Conservation (phyloP, 768 basidiomycete species). For the Rhizopogon roseolus region DNA sequence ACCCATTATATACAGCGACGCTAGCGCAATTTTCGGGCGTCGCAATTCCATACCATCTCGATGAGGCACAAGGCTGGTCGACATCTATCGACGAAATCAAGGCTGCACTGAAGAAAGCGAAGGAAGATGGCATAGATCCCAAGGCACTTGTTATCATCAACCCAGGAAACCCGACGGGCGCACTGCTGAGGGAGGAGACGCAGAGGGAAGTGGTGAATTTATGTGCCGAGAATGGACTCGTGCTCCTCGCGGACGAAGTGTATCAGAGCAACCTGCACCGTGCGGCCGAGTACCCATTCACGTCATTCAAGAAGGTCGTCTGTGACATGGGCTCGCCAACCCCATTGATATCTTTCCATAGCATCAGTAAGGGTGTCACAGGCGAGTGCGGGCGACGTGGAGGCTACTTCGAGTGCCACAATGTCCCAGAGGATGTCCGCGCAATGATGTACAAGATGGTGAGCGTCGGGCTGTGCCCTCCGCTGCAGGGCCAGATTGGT, state of each 20-base stretch:
- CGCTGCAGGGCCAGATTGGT: slow-evolving; percentile 87
- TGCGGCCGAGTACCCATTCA: slow-evolving; percentile 65
- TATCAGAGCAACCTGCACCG: slow-evolving; percentile 92
- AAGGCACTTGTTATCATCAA: slow-evolving; percentile 97
- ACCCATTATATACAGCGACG: slow-evolving; percentile 94
- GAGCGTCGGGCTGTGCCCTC: slow-evolving; percentile 84
- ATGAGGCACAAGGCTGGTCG: slow-evolving; percentile 79
- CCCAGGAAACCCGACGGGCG: slow-evolving; percentile 96
- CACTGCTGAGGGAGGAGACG: slow-evolving; percentile 66
- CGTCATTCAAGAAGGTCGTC: slow-evolving; percentile 90
- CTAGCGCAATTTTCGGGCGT: slow-evolving; percentile 82
- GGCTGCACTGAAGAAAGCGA: slow-evolving; percentile 60
- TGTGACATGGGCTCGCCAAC: slow-evolving; percentile 60
- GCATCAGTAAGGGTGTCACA: slow-evolving; percentile 92
- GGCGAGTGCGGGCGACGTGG: slow-evolving; percentile 98
- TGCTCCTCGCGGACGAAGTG: slow-evolving; percentile 97
- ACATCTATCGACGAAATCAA: slow-evolving; percentile 69
- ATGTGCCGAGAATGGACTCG: slow-evolving; percentile 80
- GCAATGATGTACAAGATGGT: slow-evolving; percentile 97
- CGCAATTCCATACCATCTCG: slow-evolving; percentile 83
- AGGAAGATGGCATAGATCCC: slow-evolving; percentile 53
- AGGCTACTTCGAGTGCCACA: slow-evolving; percentile 92
- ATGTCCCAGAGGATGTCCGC: slow-evolving; percentile 70
- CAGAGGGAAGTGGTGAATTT: slow-evolving; percentile 76
- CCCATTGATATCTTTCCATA: slow-evolving; percentile 93